Evolutionary conservation across 192 early-diverging fungal species (phyloP), one percentile per base, ranked within the genome.

Genomic region (Linnemannia zychae): DNA sequence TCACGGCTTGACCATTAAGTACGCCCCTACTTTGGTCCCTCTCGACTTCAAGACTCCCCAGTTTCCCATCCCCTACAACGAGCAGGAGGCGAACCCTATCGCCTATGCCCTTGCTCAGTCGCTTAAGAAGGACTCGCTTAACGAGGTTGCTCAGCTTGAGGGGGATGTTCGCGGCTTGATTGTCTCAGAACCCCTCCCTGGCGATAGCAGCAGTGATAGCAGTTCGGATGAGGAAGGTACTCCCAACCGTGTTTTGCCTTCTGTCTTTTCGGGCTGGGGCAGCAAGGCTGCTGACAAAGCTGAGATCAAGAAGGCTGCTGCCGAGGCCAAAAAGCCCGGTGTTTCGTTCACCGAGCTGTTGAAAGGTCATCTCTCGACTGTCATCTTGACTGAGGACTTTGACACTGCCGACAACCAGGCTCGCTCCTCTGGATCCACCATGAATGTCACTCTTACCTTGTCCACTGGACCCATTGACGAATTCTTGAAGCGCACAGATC

Each of bases 331-430:
- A 7, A 76, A 79, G 69, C 75, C 60, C 18, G 77, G 71, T 4
- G 46, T 87, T 22, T 78, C 48, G 3, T 90, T 90, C 60, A 86
- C 89, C 34, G 89, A 90, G 85, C 46, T 86, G 34, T 70, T 90
- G 77, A 86, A 72, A 71, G 89, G 89, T 31, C 87, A 88, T 52
- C 84, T 90, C 36, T 90, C 89, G 34, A 90, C 89, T 31, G 89
- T 81, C 28, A 72, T 88, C 37, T 44, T 82, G 75, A 82, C 76
- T 5, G 74, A 87, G 37, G 87, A 82, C 65, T 90, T 83, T 78
- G 73, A 68, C 5, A 73, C 77, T 47, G 89, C 89, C 40, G 80
- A 88, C 40, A 65, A 38, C 38, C 89, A 90, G 76, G 89, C 87
- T 28, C 74, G 75, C 28, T 86, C 87, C 49, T 52, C 87, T 22